Percentiles rank a stretch among this genome's conserved stretches.
These are phyloP conservation scores for Malus fusca DNA, from an alignment of 306 rosid species.

Conservation along the genomic window DNA sequence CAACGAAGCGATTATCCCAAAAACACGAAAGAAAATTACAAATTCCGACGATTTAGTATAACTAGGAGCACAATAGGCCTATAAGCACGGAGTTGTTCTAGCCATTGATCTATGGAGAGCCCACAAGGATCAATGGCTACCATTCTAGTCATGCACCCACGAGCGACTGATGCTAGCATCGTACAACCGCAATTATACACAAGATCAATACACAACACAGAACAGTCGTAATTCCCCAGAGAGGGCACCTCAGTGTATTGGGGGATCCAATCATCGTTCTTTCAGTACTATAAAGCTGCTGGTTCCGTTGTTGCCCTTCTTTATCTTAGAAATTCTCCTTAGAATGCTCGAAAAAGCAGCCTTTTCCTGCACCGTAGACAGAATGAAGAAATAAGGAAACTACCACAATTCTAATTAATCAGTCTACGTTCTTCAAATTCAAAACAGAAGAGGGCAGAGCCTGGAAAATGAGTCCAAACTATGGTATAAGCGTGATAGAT, in stretches of 20 bases:
- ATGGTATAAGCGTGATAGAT: conserved; percentile 2
- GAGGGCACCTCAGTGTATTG: background rate
- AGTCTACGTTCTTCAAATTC: background rate
- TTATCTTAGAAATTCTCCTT: conserved; percentile 82
- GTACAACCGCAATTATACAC: background rate
- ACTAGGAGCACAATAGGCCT: background rate
- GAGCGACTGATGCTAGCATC: background rate
- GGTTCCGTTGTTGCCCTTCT: conserved; percentile 61
- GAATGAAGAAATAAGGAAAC: background rate
- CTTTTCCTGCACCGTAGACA: conserved; percentile 62
- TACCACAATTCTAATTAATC: background rate
- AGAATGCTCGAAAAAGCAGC: conserved; percentile 79
- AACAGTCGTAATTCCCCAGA: background rate
- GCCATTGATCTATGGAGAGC: background rate
- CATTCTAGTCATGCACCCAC: background rate
- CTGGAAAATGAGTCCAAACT: background rate
- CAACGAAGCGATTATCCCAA: background rate
- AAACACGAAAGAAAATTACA: too few relatives aligned
- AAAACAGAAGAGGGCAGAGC: background rate
- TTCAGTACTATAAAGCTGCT: conserved; percentile 70
- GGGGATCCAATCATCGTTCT: conserved; percentile 22
- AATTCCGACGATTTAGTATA: background rate
- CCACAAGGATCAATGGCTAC: background rate
- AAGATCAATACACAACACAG: background rate
- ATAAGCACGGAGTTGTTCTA: background rate